phyloP scores from a whole-genome alignment of 2,329 filamentous ascomycete genomes.

The Penicillium sp. region DNA sequence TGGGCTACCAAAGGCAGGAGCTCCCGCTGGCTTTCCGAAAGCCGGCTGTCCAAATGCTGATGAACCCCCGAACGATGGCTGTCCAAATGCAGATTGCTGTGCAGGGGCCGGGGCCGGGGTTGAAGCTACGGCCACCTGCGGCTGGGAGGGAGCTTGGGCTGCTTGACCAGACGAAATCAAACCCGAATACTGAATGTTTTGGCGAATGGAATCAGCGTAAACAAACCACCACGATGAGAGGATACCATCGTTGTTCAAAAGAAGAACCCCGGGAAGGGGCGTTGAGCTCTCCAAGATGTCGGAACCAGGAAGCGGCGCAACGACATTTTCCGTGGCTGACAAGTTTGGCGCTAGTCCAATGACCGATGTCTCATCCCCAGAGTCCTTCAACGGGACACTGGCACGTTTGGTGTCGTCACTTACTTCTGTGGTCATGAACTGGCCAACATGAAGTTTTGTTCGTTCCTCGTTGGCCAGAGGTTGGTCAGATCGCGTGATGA shows the following conservation, averaged over 20 bases:
- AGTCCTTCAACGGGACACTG: slow-evolving; percentile 67
- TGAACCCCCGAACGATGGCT: slow-evolving; percentile 10
- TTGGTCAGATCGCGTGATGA: slow-evolving; percentile 70
- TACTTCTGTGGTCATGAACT: slow-evolving; percentile 61
- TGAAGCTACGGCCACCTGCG: slow-evolving; percentile 9
- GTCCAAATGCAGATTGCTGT: slow-evolving; percentile 27
- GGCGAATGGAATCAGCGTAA: slow-evolving; percentile 79
- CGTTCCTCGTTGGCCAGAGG: slow-evolving; percentile 62
- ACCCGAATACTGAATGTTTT: slow-evolving; percentile 70
- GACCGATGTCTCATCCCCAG: slow-evolving; percentile 67
- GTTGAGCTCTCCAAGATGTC: slow-evolving; percentile 75
- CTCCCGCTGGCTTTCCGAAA: slow-evolving; percentile 34
- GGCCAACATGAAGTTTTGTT: slow-evolving; percentile 58
- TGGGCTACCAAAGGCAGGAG: slow-evolving; percentile 23
- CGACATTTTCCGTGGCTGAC: slow-evolving; percentile 75
- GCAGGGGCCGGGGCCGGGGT: slow-evolving; percentile 4
- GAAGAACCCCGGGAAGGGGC: slow-evolving; percentile 78
- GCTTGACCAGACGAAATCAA: slow-evolving; percentile 45
- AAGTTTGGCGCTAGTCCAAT: slow-evolving; percentile 80
- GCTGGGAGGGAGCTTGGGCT: slow-evolving; percentile 6
- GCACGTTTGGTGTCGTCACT: slow-evolving; percentile 74
- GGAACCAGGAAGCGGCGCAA: slow-evolving; percentile 72
- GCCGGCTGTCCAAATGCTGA: slow-evolving; percentile 29
- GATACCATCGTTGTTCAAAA: slow-evolving; percentile 84
- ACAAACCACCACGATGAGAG: slow-evolving; percentile 88